Evolutionary conservation across 768 basidiomycete species (phyloP), one percentile per base, ranked within the genome.

Genomic region (Mycena rebaudengoi): DNA sequence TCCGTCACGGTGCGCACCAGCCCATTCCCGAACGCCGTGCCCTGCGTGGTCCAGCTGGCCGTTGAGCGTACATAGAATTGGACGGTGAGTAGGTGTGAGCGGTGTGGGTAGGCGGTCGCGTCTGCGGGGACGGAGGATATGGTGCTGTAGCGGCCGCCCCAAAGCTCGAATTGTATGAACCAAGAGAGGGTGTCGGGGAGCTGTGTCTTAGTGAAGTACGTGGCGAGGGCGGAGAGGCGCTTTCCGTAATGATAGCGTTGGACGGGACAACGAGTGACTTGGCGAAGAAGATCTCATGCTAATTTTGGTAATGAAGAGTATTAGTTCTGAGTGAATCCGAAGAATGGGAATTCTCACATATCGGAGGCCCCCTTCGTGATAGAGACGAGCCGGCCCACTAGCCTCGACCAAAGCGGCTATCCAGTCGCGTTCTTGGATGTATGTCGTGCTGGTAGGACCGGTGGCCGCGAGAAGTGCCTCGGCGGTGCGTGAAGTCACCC

Each of bases 91-190:
- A 60, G 49, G 26, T 60, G 49, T 14, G 50, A 29, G 16, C 66
- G 62, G 28, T 61, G 57, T 5, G 58, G 48, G 32, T 59, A 68
- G 3, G 66, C 49, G 28, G 62, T 64, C 18, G 41, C 49, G n/a
- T 8, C 32, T 7, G 29, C 18, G 12, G 66, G 43, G 8, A 68
- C 26, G 29, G 49, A 44, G 7, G 57, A 45, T 25, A 68, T 61
- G 39, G 25, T 41, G 28, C 57, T 65, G 32, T 68, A 39, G 1
- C 51, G 50, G 23, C 59, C 65, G 33, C 60, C 53, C 57, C 57
- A 59, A 18, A 63, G 61, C 44, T 63, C 65, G 29, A 63, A 57
- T 43, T 66, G 60, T 18, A 57, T 46, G 51, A 62, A 66, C 65
- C 65, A 66, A 14, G 60, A 62, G 18, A 52, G 30, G 16, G 25